Conservation (phyloP, 192 early-diverging fungal species). For the Coemansia brasiliensis region DNA sequence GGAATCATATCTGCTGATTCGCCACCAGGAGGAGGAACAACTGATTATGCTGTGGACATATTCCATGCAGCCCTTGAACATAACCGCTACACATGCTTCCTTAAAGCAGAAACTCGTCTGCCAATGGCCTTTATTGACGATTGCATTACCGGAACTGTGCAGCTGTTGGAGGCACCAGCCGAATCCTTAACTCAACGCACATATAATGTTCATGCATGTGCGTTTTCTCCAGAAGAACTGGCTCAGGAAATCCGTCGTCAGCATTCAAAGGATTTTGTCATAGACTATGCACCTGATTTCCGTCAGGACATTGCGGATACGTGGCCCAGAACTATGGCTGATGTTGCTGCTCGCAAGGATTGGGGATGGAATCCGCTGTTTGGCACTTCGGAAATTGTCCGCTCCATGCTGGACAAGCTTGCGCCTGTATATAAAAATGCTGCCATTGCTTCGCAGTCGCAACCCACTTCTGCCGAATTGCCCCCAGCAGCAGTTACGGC, state of each 20-base stretch:
- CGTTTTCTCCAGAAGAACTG: conserved; percentile 61
- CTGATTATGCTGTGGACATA: conserved; percentile 69
- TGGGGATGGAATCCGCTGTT: conserved; percentile 67
- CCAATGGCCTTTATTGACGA: conserved; percentile 71
- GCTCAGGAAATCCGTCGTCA: conserved; percentile 55
- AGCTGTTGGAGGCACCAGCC: conserved; percentile 58
- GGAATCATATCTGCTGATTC: conserved; percentile 67
- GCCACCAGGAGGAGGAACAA: conserved; percentile 68
- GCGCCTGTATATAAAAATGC: conserved; percentile 37
- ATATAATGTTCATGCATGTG: conserved; percentile 65
- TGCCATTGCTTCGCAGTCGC: not conserved
- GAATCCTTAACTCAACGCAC: conserved; percentile 58
- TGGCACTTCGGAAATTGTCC: conserved; percentile 61
- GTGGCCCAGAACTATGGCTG: conserved; percentile 65
- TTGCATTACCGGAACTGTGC: conserved; percentile 66
- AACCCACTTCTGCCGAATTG: not conserved
- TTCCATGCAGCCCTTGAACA: conserved; percentile 65
- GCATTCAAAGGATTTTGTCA: conserved; percentile 57
- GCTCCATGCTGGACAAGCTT: conserved; percentile 62
- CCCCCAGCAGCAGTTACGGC: not conserved
- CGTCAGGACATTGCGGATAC: conserved; percentile 67
- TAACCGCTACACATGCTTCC: conserved; percentile 61
- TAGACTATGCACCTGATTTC: conserved; percentile 61
- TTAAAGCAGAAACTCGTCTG: conserved; percentile 57
- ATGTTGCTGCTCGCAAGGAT: conserved; percentile 59